These are phyloP conservation scores for Actinomortierella wolfii DNA, from an alignment of 371 early-diverging fungal species.

Conservation along the genomic window DNA sequence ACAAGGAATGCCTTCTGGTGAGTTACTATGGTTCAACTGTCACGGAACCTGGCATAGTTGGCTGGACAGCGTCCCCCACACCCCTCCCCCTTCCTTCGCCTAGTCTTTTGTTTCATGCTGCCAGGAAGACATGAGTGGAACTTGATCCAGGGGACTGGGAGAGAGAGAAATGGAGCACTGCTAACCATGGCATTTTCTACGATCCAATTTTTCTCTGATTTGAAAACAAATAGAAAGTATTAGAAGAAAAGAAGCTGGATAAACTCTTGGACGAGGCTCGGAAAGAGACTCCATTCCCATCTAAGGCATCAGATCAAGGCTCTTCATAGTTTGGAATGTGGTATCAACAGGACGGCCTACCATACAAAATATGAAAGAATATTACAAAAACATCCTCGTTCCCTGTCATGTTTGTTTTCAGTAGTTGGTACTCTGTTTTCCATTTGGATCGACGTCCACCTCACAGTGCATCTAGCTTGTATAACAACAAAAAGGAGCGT, in stretches of 20 bases:
- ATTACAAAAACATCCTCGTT: no score
- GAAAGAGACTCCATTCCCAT: conserved; percentile 75
- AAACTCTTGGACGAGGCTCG: conserved; percentile 75
- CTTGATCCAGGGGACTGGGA: neutral
- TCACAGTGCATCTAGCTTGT: no score
- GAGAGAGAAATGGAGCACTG: neutral
- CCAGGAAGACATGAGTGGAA: neutral
- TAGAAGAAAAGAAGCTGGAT: conserved; percentile 82
- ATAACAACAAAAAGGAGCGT: no score
- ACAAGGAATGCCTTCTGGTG: conserved; percentile 87
- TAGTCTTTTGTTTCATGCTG: neutral
- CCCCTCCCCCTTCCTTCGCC: neutral
- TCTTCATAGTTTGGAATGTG: no score
- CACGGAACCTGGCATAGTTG: no score
- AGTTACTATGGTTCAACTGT: no score
- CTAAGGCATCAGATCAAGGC: no score
- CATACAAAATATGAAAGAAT: no score
- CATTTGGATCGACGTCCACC: no score
- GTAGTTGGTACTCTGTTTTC: no score
- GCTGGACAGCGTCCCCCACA: neutral
- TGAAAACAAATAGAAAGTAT: conserved; percentile 57
- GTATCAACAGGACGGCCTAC: no score
- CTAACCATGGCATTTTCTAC: neutral
- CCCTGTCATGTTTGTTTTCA: no score
- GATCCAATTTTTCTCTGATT: neutral